Conservation (phyloP, 768 basidiomycete species). For the Trametes cingulata region DNA sequence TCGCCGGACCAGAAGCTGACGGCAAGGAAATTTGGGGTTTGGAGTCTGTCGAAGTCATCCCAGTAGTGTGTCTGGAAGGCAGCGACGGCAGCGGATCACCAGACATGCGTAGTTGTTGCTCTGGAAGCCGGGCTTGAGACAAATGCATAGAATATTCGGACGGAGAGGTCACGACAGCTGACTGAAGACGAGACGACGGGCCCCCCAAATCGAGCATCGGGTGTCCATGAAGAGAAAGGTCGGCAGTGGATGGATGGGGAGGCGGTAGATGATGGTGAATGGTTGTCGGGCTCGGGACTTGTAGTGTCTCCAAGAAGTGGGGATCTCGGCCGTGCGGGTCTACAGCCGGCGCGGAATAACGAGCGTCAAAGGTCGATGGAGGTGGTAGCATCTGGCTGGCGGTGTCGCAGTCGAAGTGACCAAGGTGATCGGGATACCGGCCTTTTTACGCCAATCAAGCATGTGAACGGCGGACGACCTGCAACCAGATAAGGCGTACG, state of each 20-base stretch:
- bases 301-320: slow-evolving; percentile 32
- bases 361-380: slow-evolving; percentile 29
- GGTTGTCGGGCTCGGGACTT: slow-evolving; percentile 27
- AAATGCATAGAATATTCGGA: slow-evolving; percentile 31
- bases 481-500: slow-evolving; percentile 41
- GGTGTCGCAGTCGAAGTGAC: slow-evolving; percentile 26
- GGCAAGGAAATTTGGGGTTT: slow-evolving; percentile 22
- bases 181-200: slow-evolving; percentile 24
- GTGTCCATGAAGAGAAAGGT: slow-evolving; percentile 27
- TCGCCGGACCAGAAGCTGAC: slow-evolving; percentile 23
- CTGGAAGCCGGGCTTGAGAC: slow-evolving; percentile 29
- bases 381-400: slow-evolving; percentile 23
- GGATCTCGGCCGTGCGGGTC: slow-evolving; percentile 29
- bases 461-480: slow-evolving; percentile 20
- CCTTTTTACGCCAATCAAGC: slow-evolving; percentile 57
- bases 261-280: slow-evolving; percentile 27
- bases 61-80: slow-evolving; percentile 24
- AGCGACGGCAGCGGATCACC: slow-evolving; percentile 20
- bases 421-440: slow-evolving; percentile 62
- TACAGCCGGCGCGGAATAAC: slow-evolving; percentile 25
- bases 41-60: slow-evolving; percentile 24
- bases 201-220: slow-evolving; percentile 27
- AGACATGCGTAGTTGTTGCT: slow-evolving; percentile 26
- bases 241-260: slow-evolving; percentile 14
- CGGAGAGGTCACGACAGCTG: slow-evolving; percentile 24